A percentile compares a stretch with the other conserved stretches of the same genome.
Evolutionary conservation across 768 basidiomycete species (phyloP).

Genomic region (Hypholoma fasciculare): DNA sequence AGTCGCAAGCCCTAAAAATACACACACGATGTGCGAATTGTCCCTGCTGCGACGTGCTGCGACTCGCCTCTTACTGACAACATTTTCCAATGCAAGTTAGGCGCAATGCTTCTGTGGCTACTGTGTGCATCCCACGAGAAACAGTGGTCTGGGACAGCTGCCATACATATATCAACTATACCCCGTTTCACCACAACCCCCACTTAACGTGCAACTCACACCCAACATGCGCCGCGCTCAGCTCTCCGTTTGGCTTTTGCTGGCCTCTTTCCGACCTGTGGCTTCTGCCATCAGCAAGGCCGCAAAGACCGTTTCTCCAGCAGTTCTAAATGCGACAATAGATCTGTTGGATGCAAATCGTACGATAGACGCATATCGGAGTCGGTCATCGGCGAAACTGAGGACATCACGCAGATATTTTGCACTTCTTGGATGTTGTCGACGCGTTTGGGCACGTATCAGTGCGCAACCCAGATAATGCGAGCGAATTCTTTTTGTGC

Average conservation of each 20-base stretch:
- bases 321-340: slow-evolving; percentile 3
- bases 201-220: background rate
- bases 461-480: slow-evolving; percentile 19
- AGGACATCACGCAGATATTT: slow-evolving; percentile 10
- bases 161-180: background rate
- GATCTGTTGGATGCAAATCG: slow-evolving; percentile 11
- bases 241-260: background rate
- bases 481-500: slow-evolving; percentile 21
- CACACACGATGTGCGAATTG: background rate
- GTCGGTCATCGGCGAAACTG: background rate
- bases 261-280: background rate
- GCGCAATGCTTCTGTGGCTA: background rate
- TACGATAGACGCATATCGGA: background rate
- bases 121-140: background rate
- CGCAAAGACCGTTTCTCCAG: slow-evolving; percentile 3
- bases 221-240: background rate
- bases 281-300: background rate
- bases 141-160: background rate
- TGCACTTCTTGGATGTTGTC: slow-evolving; percentile 18
- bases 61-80: background rate
- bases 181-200: background rate
- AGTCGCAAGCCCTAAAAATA: too few species aligned
- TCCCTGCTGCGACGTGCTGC: background rate
- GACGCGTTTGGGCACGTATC: slow-evolving; percentile 21
- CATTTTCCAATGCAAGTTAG: background rate